Evolutionary conservation across 1,284 basidiomycete genomes (phyloP).

Genomic region (Naganishia liquefaciens): DNA sequence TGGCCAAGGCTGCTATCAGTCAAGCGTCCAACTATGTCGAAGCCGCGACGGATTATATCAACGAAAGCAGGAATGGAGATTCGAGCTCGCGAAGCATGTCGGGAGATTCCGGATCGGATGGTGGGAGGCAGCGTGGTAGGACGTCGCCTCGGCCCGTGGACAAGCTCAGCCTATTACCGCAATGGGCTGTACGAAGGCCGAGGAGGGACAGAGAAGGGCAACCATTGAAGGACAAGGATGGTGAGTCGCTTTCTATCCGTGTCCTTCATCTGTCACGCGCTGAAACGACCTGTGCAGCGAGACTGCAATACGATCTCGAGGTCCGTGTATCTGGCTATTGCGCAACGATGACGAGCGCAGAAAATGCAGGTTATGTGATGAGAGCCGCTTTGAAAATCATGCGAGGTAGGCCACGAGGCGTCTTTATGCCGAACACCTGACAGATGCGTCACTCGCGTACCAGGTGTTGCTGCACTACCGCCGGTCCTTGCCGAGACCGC

Average conservation of each 20-base stretch:
- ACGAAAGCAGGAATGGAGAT: slow-evolving; percentile 2
- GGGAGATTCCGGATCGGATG: neutral
- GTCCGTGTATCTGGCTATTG: slow-evolving; percentile 75
- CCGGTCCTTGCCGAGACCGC: slow-evolving; percentile 52
- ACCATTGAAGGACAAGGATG: slow-evolving; percentile 26
- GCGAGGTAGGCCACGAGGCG: slow-evolving; percentile 59
- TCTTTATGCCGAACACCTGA: neutral
- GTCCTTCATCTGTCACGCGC: neutral
- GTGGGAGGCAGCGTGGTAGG: neutral
- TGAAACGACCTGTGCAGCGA: slow-evolving; percentile 26
- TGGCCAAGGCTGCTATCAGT: slow-evolving; percentile 9
- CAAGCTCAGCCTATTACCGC: slow-evolving; percentile 43
- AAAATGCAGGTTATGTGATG: slow-evolving; percentile 69
- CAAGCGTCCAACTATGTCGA: slow-evolving; percentile 14
- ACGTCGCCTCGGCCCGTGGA: slow-evolving; percentile 31
- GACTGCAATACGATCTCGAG: slow-evolving; percentile 63
- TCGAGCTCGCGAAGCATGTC: slow-evolving; percentile 7
- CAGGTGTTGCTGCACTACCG: slow-evolving; percentile 67
- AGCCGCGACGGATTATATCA: slow-evolving; percentile 8
- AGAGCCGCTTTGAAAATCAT: slow-evolving; percentile 73
- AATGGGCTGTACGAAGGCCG: slow-evolving; percentile 45
- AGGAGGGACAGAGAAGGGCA: slow-evolving; percentile 31
- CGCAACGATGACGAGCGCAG: slow-evolving; percentile 63
- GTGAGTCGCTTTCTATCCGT: slow-evolving; percentile 3
- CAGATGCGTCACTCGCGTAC: slow-evolving; percentile 7